Base-by-base conservation (phyloP, 1,139 yeast genomes). In the Candida sojae region DNA sequence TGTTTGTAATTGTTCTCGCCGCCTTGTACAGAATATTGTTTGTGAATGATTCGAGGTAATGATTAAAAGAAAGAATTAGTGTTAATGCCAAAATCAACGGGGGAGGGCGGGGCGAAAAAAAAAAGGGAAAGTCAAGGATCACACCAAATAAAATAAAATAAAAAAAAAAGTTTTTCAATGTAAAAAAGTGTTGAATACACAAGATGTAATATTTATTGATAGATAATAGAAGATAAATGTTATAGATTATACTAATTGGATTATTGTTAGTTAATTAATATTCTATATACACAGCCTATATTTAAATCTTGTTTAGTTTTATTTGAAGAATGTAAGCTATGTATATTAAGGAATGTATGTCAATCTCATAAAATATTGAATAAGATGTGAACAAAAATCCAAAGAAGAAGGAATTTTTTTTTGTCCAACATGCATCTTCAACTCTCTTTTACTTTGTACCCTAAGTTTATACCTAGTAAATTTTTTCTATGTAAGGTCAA, bases 341-440 rank as follows among this genome's bases (percentile, higher is more conserved):
- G n/a, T n/a, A n/a, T n/a, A n/a, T n/a, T n/a, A n/a, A n/a, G n/a
- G n/a, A n/a, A n/a, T n/a, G n/a, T n/a, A n/a, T n/a, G n/a, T n/a
- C n/a, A n/a, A n/a, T n/a, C n/a, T n/a, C n/a, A n/a, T n/a, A n/a
- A 35, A 35, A 28, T 35, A 21, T 33, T 33, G n/a, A 31, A 31
- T n/a, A 31, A 31, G 38, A n/a, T 17, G 21, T 17, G 21, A 17
- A 17, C 3, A 17, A 17, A 17, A 17, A 17, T 17, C 3, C 3
- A 2, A 17, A 17, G 2, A 35, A 23, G 39, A 35, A 28, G 39
- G 28, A 23, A 21, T 35, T 35, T 35, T 12, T 35, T 35, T 35
- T 35, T 35, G 39, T 35, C 29, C 39, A 35, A 35, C 39, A 26
- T 35, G 29, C 39, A 35, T 35, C 38, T n/a, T 35, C 13, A 2